Evolutionary conservation across 2,329 filamentous ascomycete species (phyloP), one percentile per base, ranked within the genome.

Genomic region (Stagonosporopsis tanaceti): DNA sequence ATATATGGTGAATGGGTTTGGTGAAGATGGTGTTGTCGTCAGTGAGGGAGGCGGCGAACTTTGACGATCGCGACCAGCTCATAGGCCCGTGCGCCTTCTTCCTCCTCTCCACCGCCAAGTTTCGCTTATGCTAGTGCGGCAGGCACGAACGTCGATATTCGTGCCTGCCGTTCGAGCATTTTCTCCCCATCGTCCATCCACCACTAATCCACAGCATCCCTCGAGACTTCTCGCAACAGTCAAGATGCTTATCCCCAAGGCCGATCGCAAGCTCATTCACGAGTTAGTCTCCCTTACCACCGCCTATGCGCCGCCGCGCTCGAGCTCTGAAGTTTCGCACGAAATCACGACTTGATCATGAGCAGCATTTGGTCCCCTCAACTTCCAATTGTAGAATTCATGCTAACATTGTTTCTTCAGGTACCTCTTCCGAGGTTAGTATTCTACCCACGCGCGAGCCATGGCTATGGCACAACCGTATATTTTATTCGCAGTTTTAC

Each of bases 191-290:
- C 59, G 57, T 48, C 60, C 41, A 50, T 30, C 57, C 44, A 28
- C 54, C 41, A 59, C 57, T 59, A 59, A 54, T 30, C 35, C 48
- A 35, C 61, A 68, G 59, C 70, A 71, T 65, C 65, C 54, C 60
- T 14, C 65, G 59, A 66, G 56, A 60, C 60, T 62, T 57, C 50
- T 65, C 64, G 51, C 64, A 68, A 67, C 77, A 75, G 78, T 75
- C 77, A 81, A 80, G 72, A 82, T 82, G 95, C 90, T 99, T 87
- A 99, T 99, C 83, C 95, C 95, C 82, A 98, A 98, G 90, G 91
- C 92, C 83, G 95, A 99, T 87, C 93, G 96, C 87, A 99, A 99
- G 92, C 92, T 93, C 90, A 98, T 99, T 85, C 95, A 99, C 89
- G 94, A 94, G 90, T 96, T 94, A 90, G 92, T 99, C 90, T 52